phyloP scores from a whole-genome alignment of 2,329 filamentous ascomycete species.

The Pseudogymnoascus sp. region DNA sequence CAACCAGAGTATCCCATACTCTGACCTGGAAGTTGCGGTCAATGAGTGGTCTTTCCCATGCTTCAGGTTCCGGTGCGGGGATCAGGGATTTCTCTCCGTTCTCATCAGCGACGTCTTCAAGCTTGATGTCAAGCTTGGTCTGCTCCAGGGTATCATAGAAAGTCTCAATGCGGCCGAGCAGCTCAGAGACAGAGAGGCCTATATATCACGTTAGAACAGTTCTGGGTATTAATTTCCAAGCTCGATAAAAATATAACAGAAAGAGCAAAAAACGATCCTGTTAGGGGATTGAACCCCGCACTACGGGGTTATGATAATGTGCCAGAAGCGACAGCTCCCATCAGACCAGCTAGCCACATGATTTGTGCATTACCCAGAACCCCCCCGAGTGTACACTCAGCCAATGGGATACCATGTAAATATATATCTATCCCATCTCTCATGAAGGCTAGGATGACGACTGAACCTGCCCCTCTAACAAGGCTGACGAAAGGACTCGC shows the following conservation, averaged over 20 bases:
- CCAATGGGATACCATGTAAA: conserved; percentile 4
- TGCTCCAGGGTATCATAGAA: conserved; percentile 4
- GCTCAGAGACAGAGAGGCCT: conserved; percentile 5
- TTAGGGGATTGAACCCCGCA: conserved; percentile 5
- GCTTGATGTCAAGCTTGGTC: neutral
- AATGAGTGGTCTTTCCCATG: neutral
- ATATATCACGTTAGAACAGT: neutral
- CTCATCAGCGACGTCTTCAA: neutral
- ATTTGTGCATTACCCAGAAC: neutral
- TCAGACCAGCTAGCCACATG: neutral
- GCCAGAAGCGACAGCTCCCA: conserved; percentile 2
- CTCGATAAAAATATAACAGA: neutral
- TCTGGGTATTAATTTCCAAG: neutral
- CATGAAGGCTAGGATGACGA: neutral
- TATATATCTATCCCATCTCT: neutral
- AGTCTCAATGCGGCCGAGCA: conserved; percentile 3
- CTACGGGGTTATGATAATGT: conserved; percentile 1
- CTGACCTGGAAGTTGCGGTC: neutral
- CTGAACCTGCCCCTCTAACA: neutral
- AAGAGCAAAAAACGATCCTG: conserved; percentile 1
- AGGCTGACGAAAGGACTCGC: conserved; percentile 1
- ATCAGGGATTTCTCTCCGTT: neutral
- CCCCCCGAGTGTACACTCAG: neutral
- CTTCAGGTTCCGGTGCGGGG: neutral
- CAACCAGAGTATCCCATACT: conserved; percentile 1